A percentile compares a stretch with the other conserved stretches of the same genome.
phyloP scores from a whole-genome alignment of 2,329 filamentous ascomycete genomes.

The Peltaster fructicola region DNA sequence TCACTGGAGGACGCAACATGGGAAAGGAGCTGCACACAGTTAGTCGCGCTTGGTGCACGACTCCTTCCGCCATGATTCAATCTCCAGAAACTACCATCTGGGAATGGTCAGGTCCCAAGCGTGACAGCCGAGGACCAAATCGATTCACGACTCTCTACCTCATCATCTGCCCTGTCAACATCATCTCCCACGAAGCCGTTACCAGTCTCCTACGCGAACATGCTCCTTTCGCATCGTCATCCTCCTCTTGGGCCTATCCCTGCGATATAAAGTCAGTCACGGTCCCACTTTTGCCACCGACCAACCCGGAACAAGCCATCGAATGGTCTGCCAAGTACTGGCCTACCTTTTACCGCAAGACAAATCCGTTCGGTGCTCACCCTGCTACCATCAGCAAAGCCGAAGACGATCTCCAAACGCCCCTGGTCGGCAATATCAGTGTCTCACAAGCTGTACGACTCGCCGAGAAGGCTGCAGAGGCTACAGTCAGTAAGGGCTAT shows the following conservation, averaged over 20 bases:
- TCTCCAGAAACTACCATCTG: constrained; percentile 22
- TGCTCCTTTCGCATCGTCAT: constrained; percentile 22
- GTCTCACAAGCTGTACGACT: constrained; percentile 45
- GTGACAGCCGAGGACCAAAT: constrained; percentile 33
- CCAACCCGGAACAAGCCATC: constrained; percentile 55
- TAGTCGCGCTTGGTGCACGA: constrained; percentile 14
- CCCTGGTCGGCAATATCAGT: constrained; percentile 25
- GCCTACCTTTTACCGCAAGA: constrained; percentile 74
- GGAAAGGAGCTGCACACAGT: constrained; percentile 18
- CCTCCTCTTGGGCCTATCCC: constrained; percentile 20
- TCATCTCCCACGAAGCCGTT: constrained; percentile 38
- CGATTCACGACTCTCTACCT: constrained; percentile 28
- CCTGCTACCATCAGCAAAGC: constrained; percentile 55
- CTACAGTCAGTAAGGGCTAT: constrained; percentile 38
- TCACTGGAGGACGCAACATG: constrained; percentile 15
- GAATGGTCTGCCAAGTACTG: constrained; percentile 63
- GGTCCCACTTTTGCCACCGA: constrained; percentile 57
- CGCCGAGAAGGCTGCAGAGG: constrained; percentile 42
- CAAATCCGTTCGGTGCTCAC: constrained; percentile 71
- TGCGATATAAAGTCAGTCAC: constrained; percentile 45
- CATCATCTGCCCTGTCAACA: constrained; percentile 32
- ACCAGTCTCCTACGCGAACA: constrained; percentile 20
- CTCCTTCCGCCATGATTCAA: constrained; percentile 15
- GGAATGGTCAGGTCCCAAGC: constrained; percentile 40
- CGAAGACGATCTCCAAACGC: constrained; percentile 44